A percentile compares a stretch with the other conserved stretches of the same genome.
Conservation (phyloP, 495 filamentous ascomycete species). For the Lasiosphaeris hirsuta region DNA sequence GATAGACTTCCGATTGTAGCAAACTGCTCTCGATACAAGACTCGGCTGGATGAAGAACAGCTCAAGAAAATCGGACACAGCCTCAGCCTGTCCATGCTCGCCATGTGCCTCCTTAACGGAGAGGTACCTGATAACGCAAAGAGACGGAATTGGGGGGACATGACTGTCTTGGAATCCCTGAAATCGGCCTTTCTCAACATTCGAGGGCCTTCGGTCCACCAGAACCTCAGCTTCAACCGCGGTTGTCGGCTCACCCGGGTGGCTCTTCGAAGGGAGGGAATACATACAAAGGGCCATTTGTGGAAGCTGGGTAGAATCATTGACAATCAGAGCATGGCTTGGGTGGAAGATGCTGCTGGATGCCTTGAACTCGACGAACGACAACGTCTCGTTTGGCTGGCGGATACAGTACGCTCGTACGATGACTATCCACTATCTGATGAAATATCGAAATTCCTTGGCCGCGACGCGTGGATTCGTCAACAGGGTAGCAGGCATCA, state of each 20-base stretch:
- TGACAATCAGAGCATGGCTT: background rate
- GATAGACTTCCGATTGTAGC: conserved; percentile 19
- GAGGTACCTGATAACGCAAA: conserved; percentile 32
- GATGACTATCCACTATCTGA: too few species aligned
- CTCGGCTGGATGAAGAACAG: conserved; percentile 24
- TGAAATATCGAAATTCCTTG: too few species aligned
- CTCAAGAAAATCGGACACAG: conserved; percentile 24
- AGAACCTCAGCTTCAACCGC: conserved; percentile 29
- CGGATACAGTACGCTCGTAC: too few species aligned
- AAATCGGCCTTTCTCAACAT: conserved; percentile 27
- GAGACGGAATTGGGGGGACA: conserved; percentile 13
- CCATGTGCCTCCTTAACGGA: conserved; percentile 34
- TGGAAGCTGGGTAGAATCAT: conserved; percentile 33
- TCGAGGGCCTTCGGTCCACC: conserved; percentile 24
- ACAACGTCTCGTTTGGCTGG: too few species aligned
- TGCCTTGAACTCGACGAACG: too few species aligned
- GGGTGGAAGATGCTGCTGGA: too few species aligned
- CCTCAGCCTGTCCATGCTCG: conserved; percentile 31
- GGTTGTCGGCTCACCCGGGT: conserved; percentile 32
- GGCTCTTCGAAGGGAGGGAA: conserved; percentile 22
- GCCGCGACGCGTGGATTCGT: background rate
- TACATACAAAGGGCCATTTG: conserved; percentile 25
- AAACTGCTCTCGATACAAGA: conserved; percentile 27
- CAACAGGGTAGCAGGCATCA: too few species aligned
- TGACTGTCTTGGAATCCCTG: conserved; percentile 24